Conservation (phyloP, 2,329 filamentous ascomycete species). For the Stemphylium vesicarium region DNA sequence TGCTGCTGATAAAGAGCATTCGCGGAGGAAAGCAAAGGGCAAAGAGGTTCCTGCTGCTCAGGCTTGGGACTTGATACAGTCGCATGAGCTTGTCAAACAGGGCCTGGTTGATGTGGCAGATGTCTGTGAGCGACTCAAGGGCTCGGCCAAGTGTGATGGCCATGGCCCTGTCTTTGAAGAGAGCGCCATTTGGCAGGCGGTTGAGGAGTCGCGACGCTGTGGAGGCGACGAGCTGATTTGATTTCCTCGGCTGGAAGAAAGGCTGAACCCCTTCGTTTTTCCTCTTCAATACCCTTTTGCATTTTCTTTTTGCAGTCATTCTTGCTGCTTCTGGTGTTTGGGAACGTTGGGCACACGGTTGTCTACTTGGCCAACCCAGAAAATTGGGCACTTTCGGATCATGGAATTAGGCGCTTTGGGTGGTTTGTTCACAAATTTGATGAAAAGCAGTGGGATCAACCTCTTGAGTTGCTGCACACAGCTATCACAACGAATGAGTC, state of each 20-base stretch:
- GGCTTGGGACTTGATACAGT: slow-evolving; percentile 89
- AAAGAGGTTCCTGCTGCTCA: slow-evolving; percentile 50
- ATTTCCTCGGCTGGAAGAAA: slow-evolving; percentile 1
- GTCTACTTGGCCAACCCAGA: not conserved
- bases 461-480: not conserved
- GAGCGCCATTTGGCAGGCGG: slow-evolving; percentile 71
- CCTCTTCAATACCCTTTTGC: slow-evolving; percentile 12
- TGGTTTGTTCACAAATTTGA: not conserved
- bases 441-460: not conserved
- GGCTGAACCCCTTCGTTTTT: not conserved
- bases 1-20: slow-evolving; percentile 37
- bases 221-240: slow-evolving; percentile 79
- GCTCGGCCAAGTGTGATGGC: slow-evolving; percentile 79
- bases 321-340: slow-evolving; percentile 1
- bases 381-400: slow-evolving; percentile 1
- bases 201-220: slow-evolving; percentile 77
- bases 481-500: not conserved
- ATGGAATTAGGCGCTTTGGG: not conserved
- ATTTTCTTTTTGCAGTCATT: not conserved
- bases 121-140: slow-evolving; percentile 80
- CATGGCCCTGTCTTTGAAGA: slow-evolving; percentile 87
- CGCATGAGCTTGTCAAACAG: slow-evolving; percentile 75
- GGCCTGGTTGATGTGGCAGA: slow-evolving; percentile 81
- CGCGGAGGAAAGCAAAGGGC: slow-evolving; percentile 25
- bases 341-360: slow-evolving; percentile 9